Conservation (phyloP, 139 green algal species). For the Chlamydomonas incerta region DNA sequence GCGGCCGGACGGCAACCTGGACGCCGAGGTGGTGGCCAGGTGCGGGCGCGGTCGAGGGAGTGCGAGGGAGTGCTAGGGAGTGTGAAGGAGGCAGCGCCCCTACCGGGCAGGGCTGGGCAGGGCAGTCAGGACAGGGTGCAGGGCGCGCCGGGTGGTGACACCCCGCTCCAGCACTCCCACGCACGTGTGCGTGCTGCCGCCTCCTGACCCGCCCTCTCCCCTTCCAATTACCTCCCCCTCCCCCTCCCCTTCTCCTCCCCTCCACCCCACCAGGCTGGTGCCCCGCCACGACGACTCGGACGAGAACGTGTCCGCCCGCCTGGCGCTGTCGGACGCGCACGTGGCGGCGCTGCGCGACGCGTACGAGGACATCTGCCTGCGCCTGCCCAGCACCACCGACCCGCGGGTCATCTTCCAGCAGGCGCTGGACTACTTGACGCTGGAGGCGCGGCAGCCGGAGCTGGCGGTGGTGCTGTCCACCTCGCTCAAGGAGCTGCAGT, state of each 20-base stretch:
- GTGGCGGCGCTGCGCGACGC: conserved; percentile 49
- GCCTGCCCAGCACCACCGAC: conserved; percentile 35
- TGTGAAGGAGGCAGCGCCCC: no score
- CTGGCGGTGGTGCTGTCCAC: conserved; percentile 48
- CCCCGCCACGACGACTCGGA: conserved; percentile 75
- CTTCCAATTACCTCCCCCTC: not conserved
- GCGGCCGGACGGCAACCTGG: conserved; percentile 43
- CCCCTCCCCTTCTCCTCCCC: not conserved
- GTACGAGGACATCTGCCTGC: conserved; percentile 62
- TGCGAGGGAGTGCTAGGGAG: no score
- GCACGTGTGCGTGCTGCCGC: no score
- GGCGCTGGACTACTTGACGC: conserved; percentile 42
- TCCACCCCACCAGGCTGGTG: conserved; percentile 32
- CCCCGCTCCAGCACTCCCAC: no score
- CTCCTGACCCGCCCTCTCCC: no score
- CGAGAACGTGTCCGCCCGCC: conserved; percentile 73
- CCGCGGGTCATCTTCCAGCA: conserved; percentile 39
- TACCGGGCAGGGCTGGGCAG: no score
- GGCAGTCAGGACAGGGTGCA: no score
- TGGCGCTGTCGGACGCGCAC: conserved; percentile 69
- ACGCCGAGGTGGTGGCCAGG: conserved; percentile 58
- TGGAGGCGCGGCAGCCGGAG: conserved; percentile 45
- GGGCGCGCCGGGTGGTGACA: no score
- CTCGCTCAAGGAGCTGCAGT: conserved; percentile 62
- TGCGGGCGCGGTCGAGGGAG: no score